Evolutionary conservation across 495 filamentous ascomycete genomes (phyloP).

Genomic region (Trichoderma orchidacearum): DNA sequence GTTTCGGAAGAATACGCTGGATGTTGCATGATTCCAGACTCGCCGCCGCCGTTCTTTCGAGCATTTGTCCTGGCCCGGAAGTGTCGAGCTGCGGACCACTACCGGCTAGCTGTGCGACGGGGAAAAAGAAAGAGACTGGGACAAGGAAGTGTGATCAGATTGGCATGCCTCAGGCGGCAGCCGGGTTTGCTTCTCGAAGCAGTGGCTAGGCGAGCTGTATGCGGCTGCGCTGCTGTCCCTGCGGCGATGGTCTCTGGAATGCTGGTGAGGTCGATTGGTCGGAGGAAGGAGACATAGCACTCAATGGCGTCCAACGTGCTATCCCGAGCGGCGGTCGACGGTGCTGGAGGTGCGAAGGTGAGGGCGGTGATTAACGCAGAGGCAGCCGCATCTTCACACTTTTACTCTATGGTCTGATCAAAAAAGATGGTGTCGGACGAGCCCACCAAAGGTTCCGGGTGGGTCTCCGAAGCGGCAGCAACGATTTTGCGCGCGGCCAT

Average conservation of each 20-base stretch:
- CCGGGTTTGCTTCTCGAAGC: background rate
- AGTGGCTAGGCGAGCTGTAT: background rate
- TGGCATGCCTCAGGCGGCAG: background rate
- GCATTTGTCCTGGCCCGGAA: slow-evolving; percentile 40
- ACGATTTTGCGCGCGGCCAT: background rate
- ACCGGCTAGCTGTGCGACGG: background rate
- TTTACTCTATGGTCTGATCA: background rate
- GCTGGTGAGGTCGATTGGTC: background rate
- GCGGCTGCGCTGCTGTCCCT: background rate
- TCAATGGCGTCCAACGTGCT: background rate
- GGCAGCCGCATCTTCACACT: background rate
- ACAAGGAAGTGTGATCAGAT: background rate
- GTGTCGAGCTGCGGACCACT: background rate
- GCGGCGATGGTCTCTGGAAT: background rate
- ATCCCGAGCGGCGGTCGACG: background rate
- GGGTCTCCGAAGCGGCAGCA: background rate
- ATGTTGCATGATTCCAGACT: slow-evolving; percentile 64
- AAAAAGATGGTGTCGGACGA: background rate
- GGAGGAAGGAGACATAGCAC: background rate
- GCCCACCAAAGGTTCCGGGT: background rate
- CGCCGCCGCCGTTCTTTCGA: slow-evolving; percentile 61
- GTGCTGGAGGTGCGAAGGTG: background rate
- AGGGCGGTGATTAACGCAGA: background rate
- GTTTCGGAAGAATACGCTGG: slow-evolving; percentile 48
- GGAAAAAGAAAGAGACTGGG: background rate